These are phyloP conservation scores for Ziziphus jujuba DNA, from an alignment of 306 rosid species.

Conservation along the genomic window DNA sequence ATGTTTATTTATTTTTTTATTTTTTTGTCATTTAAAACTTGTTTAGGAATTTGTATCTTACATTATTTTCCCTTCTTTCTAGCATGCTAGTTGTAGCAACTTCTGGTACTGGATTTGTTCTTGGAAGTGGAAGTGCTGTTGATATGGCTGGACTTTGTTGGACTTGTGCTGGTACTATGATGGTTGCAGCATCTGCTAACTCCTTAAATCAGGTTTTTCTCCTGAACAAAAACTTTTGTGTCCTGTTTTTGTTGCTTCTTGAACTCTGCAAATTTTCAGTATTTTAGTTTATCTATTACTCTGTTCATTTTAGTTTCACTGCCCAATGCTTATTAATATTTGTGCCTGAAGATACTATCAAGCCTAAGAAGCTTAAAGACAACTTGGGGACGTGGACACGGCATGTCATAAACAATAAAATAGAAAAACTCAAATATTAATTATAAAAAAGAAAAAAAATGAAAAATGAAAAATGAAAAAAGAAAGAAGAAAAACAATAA, in stretches of 20 bases:
- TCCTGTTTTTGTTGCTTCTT: neutral
- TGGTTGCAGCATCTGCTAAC: constrained; percentile 96
- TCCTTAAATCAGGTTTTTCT: constrained; percentile 82
- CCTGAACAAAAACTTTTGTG: neutral
- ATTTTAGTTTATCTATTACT: neutral
- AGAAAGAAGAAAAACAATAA: no score
- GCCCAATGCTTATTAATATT: no score
- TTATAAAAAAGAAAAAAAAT: no score
- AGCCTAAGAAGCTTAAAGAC: no score
- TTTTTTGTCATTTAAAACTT: neutral
- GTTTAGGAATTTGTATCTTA: constrained; percentile 5
- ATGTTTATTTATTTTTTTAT: no score
- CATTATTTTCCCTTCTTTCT: constrained; percentile 16
- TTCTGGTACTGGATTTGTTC: constrained; percentile 90
- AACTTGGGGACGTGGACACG: no score
- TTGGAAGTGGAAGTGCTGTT: constrained; percentile 70
- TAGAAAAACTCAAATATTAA: no score
- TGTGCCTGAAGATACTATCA: no score
- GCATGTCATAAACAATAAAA: no score
- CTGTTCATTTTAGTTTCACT: neutral
- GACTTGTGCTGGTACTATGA: constrained; percentile 95
- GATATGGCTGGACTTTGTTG: constrained; percentile 67
- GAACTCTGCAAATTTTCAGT: neutral
- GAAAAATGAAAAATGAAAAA: no score
- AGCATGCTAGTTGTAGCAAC: constrained; percentile 96